These are phyloP conservation scores for Spinellus fusiger DNA, from an alignment of 192 early-diverging fungal genomes.

Conservation along the genomic window DNA sequence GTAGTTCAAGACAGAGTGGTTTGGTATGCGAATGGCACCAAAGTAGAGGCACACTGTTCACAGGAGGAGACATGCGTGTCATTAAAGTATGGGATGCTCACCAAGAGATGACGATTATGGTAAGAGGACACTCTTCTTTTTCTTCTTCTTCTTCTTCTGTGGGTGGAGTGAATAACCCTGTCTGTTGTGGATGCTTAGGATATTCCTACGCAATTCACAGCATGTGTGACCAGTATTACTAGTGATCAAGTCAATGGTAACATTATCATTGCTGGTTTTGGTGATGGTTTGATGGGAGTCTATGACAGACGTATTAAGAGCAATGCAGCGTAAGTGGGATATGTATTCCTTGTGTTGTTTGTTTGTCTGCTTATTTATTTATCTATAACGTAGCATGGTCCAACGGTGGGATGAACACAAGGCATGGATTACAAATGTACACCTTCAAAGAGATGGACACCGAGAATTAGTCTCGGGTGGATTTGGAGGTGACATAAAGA, in stretches of 20 bases:
- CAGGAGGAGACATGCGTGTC: constrained; percentile 58
- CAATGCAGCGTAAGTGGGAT: constrained; percentile 42
- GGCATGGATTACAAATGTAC: constrained; percentile 50
- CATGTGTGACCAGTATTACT: constrained; percentile 57
- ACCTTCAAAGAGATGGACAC: constrained; percentile 44
- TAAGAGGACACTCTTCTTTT: constrained; percentile 30
- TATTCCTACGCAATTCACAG: constrained; percentile 48
- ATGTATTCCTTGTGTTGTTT: background rate
- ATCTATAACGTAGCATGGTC: constrained; percentile 38
- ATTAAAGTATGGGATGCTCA: constrained; percentile 81
- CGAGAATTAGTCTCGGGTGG: constrained; percentile 64
- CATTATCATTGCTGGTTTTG: constrained; percentile 66
- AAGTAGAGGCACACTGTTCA: constrained; percentile 53
- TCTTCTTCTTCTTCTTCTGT: constrained; percentile 2
- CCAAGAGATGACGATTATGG: constrained; percentile 62
- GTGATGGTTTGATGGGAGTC: constrained; percentile 62
- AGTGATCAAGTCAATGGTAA: constrained; percentile 58
- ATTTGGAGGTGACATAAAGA: constrained; percentile 50
- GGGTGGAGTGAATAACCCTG: no score
- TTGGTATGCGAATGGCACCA: constrained; percentile 80
- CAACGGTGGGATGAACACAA: constrained; percentile 56
- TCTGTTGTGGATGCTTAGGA: no score
- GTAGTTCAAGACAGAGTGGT: constrained; percentile 45
- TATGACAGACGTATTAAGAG: constrained; percentile 60
- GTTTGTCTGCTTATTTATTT: background rate